phyloP scores from a whole-genome alignment of 257 asterid species.

The Lantana camara region DNA sequence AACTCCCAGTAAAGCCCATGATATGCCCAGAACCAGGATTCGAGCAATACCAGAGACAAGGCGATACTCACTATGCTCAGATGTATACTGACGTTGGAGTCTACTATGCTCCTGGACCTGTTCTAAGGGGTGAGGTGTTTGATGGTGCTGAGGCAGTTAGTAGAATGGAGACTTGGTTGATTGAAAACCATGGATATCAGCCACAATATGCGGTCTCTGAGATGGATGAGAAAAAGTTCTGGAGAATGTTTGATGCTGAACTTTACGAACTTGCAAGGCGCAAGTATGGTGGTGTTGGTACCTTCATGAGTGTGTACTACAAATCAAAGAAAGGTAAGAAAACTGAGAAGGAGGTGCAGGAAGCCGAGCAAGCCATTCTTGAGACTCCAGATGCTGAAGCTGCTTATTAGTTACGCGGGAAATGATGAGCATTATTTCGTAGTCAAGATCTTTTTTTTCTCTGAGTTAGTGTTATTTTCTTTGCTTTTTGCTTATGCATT shows the following conservation, averaged over 20 bases:
- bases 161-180: constrained; percentile 79
- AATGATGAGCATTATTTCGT: constrained; percentile 21
- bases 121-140: constrained; percentile 85
- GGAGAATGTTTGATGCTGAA: constrained; percentile 97
- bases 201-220: constrained; percentile 97
- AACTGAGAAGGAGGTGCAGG: constrained; percentile 98
- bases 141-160: constrained; percentile 88
- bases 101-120: constrained; percentile 92
- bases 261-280: constrained; percentile 84
- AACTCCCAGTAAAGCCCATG: constrained; percentile 85
- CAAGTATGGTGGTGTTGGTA: constrained; percentile 84
- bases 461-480: neutral
- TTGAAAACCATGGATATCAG: constrained; percentile 91
- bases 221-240: constrained; percentile 83
- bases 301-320: constrained; percentile 95
- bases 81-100: constrained; percentile 97
- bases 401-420: constrained; percentile 38
- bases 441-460: neutral
- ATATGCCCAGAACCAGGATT: constrained; percentile 94
- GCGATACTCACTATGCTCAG: constrained; percentile 83
- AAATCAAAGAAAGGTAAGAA: constrained; percentile 96
- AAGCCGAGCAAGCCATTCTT: constrained; percentile 82
- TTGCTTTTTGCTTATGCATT: constrained; percentile 12
- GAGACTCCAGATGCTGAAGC: constrained; percentile 78
- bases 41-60: constrained; percentile 83